Base-by-base conservation (phyloP, 140 eudicot species). In the Ambrosia hybrid region DNA sequence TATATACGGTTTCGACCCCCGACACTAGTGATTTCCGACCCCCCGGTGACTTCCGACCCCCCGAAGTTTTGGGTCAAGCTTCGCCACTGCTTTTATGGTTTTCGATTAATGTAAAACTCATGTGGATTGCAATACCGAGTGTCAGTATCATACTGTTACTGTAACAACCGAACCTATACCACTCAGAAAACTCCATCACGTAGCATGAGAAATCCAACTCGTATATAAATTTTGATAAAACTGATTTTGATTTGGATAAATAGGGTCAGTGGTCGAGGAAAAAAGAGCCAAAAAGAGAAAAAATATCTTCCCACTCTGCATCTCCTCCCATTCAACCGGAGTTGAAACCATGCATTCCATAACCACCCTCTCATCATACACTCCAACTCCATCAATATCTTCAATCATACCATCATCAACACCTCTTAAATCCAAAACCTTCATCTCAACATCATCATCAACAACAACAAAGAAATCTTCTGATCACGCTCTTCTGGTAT, bases 291-390 rank as follows among this genome's bases (percentile, higher is more conserved):
- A 46, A 5, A 33, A 13, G 48, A 61, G 10, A 33, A 36, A 56
- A 10, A 57, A 13, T n/a, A n/a, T n/a, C n/a, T n/a, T n/a, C n/a
- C n/a, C n/a, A 1, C 75, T 62, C 66, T 15, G 4, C 56, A 73
- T 38, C 74, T 5, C 68, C 15, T 59, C 76, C 61, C 62, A 48
- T 57, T 58, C 61, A 4, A 63, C 52, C 58, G 68, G 70, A 63
- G 6, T n/a, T 51, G 30, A 21, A 65, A 63, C 15, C 78, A 81
- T 81, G 85, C 78, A 81, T 30, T 76, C 75, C 73, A 26, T 71
- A 48, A 21, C 30, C 30, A 81, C 57, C 62, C 66, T 76, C 37
- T 57, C 80, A 51, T 49, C 85, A 9, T 62, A 13, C 73, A 62
- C 71, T 3, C 69, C 67, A 70, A 80, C 74, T 2, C 74, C 83